phyloP scores from a whole-genome alignment of 2,329 filamentous ascomycete species.

The Alternaria rosae region DNA sequence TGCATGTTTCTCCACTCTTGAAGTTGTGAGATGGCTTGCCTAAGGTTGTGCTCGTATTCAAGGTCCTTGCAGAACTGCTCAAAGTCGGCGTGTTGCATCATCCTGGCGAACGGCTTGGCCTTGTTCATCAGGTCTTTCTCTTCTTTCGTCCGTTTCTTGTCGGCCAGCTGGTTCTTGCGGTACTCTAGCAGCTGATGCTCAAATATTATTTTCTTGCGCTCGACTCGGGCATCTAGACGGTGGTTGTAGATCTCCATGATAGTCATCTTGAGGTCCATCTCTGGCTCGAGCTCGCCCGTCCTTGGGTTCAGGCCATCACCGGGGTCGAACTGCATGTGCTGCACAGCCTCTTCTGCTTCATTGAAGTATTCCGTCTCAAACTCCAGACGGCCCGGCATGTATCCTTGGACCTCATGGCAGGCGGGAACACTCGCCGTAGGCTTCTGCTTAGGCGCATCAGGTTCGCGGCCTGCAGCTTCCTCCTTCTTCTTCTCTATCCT shows the following conservation, averaged over 20 bases:
- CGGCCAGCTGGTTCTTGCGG: slow-evolving; percentile 83
- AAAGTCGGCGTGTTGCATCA: slow-evolving; percentile 95
- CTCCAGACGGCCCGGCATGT: slow-evolving; percentile 96
- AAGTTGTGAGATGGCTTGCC: slow-evolving; percentile 86
- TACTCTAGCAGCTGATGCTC: slow-evolving; percentile 95
- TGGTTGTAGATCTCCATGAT: slow-evolving; percentile 99
- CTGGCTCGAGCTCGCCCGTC: slow-evolving; percentile 87
- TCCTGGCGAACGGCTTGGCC: slow-evolving; percentile 92
- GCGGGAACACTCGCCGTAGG: slow-evolving; percentile 93
- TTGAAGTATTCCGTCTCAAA: slow-evolving; percentile 99
- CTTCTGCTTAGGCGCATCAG: slow-evolving; percentile 89
- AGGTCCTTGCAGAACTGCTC: slow-evolving; percentile 84
- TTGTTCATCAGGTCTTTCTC: slow-evolving; percentile 91
- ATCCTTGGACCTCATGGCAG: slow-evolving; percentile 97
- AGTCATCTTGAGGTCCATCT: slow-evolving; percentile 96
- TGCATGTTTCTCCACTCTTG: slow-evolving; percentile 91
- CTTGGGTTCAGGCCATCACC: slow-evolving; percentile 88
- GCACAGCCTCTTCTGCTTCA: slow-evolving; percentile 96
- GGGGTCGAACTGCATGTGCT: slow-evolving; percentile 97
- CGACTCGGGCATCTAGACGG: slow-evolving; percentile 85
- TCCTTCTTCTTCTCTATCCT: slow-evolving; percentile 93
- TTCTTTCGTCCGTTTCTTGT: slow-evolving; percentile 96
- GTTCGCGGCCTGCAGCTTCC: slow-evolving; percentile 80
- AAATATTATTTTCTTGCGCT: slow-evolving; percentile 95
- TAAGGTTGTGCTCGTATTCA: slow-evolving; percentile 88